A percentile compares a stretch with the other conserved stretches of the same genome.
phyloP scores from a whole-genome alignment of 2,329 filamentous ascomycete species.

The Simplicillium sp. region DNA sequence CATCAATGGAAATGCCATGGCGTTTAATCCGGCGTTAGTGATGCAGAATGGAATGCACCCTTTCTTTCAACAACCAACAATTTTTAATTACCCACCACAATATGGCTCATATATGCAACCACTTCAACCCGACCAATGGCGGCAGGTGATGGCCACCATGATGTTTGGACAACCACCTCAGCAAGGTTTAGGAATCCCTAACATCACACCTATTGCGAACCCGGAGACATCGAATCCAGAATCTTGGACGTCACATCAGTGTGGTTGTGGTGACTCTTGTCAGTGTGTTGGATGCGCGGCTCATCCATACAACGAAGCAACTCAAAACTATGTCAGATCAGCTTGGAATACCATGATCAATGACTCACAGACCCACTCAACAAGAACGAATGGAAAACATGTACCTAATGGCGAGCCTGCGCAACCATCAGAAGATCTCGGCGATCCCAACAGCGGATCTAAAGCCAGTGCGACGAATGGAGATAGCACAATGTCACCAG shows the following conservation, averaged over 20 bases:
- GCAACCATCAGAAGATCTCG: slow-evolving; percentile 8
- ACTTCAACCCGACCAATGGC: slow-evolving; percentile 44
- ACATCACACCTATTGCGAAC: slow-evolving; percentile 12
- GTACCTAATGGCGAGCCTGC: slow-evolving; percentile 10
- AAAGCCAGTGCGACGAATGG: slow-evolving; percentile 3
- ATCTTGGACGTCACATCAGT: slow-evolving; percentile 31
- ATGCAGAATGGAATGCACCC: slow-evolving; percentile 29
- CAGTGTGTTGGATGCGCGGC: slow-evolving; percentile 59
- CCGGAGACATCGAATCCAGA: slow-evolving; percentile 10
- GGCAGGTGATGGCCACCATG: slow-evolving; percentile 33
- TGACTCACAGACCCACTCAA: slow-evolving; percentile 12
- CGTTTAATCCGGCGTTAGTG: slow-evolving; percentile 23
- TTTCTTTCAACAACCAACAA: slow-evolving; percentile 31
- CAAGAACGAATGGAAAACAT: slow-evolving; percentile 6
- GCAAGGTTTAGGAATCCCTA: slow-evolving; percentile 14
- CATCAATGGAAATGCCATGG: slow-evolving; percentile 15
- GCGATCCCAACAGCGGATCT: slow-evolving; percentile 5
- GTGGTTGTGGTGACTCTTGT: slow-evolving; percentile 56
- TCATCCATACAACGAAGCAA: slow-evolving; percentile 59
- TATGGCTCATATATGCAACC: slow-evolving; percentile 47
- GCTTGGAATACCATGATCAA: slow-evolving; percentile 32
- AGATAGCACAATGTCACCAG: slow-evolving; percentile 25
- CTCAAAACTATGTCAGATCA: slow-evolving; percentile 41
- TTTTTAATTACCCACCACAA: slow-evolving; percentile 43
- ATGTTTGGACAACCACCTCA: slow-evolving; percentile 24